Evolutionary conservation across 2,329 filamentous ascomycete genomes (phyloP), one percentile per base, ranked within the genome.

Genomic region (Neonectria punicea): DNA sequence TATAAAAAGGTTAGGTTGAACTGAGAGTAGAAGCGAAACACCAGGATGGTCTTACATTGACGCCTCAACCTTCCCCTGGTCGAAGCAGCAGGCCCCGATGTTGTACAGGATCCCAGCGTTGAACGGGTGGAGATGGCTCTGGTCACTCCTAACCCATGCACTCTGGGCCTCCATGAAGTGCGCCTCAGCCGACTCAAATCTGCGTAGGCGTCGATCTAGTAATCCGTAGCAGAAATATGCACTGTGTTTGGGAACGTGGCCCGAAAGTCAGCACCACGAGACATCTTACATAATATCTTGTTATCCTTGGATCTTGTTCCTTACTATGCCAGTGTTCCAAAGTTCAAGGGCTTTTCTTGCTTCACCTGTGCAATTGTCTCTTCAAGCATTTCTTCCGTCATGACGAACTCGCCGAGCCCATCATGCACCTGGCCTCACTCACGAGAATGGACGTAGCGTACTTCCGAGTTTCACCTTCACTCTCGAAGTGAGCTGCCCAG

Each of bases 101-200:
- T 39, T 22, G 28, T 66, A 68, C 43, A 68, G 46, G 46, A 54
- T 63, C 13, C 57, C 66, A 16, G 43, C 66, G 43, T 58, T 49
- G 36, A 68, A 68, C 14, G 50, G 56, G 18, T 63, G 16, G 8
- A 34, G n/a, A 22, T 36, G 34, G 18, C 46, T 28, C 8, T 63
- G 39, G 28, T 63, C 66, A 4, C 59, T 55, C 53, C 18, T 39
- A 2, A 62, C 14, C 63, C 66, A 68, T 10, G 43, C n/a, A 20
- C 63, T 66, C 14, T 66, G 53, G 13, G 66, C 66, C 30, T 68
- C 30, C 41, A 62, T 61, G 30, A 66, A 66, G 22, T 58, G 58
- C 3, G 30, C 20, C 47, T 68, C 55, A 2, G 58, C 66, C 9
- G 34, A 20, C 46, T 53, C 55, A 18, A 58, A 47, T 25, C 60